These are phyloP conservation scores for Polyporus tsugae DNA, from an alignment of 1,284 basidiomycete species.

Conservation along the genomic window DNA sequence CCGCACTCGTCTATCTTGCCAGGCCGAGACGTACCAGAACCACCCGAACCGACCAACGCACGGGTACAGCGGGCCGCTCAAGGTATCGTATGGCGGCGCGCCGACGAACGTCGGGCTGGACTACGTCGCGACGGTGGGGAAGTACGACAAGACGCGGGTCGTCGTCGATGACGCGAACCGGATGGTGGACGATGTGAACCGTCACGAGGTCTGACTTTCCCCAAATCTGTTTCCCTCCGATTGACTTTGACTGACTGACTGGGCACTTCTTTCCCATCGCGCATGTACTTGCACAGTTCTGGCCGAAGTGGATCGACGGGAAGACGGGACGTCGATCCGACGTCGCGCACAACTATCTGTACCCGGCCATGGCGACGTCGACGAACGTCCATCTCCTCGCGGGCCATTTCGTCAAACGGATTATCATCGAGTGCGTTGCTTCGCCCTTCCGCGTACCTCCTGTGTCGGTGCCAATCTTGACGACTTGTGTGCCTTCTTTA, in stretches of 20 bases:
- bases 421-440: slow-evolving; percentile 38
- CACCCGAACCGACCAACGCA: slow-evolving; percentile 31
- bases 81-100: slow-evolving; percentile 36
- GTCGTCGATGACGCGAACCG: slow-evolving; percentile 34
- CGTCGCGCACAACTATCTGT: slow-evolving; percentile 63
- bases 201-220: slow-evolving; percentile 36
- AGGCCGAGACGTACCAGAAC: slow-evolving; percentile 33
- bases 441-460: background rate
- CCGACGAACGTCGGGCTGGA: slow-evolving; percentile 36
- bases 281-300: background rate
- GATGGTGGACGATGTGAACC: slow-evolving; percentile 35
- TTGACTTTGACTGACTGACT: background rate
- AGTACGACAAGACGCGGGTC: slow-evolving; percentile 30
- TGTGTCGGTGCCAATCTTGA: rapidly evolving
- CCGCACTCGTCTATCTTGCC: too few relatives aligned
- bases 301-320: slow-evolving; percentile 57
- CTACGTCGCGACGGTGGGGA: slow-evolving; percentile 30
- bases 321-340: slow-evolving; percentile 65
- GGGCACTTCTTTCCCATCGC: background rate
- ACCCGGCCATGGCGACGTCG: slow-evolving; percentile 47
- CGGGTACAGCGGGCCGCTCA: slow-evolving; percentile 38
- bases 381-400: slow-evolving; percentile 37
- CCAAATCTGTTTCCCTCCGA: background rate
- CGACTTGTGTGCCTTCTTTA: background rate
- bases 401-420: slow-evolving; percentile 39